Evolutionary conservation across 1,284 basidiomycete species (phyloP).

Genomic region (Melampsora allii-populina): DNA sequence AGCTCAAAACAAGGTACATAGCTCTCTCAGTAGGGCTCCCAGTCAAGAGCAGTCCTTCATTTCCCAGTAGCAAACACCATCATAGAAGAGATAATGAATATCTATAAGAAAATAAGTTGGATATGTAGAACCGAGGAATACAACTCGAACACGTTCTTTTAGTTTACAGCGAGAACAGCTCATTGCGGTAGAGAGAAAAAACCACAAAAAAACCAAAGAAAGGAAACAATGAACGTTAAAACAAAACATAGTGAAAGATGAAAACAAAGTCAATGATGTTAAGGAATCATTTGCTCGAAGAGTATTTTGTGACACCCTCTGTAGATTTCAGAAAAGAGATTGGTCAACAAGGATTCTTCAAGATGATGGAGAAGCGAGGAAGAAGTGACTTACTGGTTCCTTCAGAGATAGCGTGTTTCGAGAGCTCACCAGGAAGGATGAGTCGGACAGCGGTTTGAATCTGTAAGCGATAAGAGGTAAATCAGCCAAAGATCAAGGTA

Average conservation of each 20-base stretch:
- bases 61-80: too few species aligned
- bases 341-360: not conserved
- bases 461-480: constrained; percentile 16
- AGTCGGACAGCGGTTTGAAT: constrained; percentile 64
- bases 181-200: not conserved
- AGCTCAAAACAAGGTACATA: too few species aligned
- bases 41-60: too few species aligned
- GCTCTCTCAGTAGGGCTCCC: too few species aligned
- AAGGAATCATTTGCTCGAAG: constrained; percentile 55
- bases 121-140: too few species aligned
- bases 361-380: constrained; percentile 38
- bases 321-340: not conserved
- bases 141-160: too few species aligned
- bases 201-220: not conserved
- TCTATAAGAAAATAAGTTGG: too few species aligned
- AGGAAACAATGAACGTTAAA: not conserved
- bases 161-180: too few species aligned
- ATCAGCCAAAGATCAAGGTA: not conserved
- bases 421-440: constrained; percentile 77
- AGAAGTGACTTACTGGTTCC: constrained; percentile 61
- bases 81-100: too few species aligned
- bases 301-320: constrained; percentile 58
- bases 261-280: constrained; percentile 39
- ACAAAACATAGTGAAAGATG: not conserved
- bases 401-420: constrained; percentile 79